Conservation (phyloP, 2,329 filamentous ascomycete genomes). For the Aspergillus sp. region DNA sequence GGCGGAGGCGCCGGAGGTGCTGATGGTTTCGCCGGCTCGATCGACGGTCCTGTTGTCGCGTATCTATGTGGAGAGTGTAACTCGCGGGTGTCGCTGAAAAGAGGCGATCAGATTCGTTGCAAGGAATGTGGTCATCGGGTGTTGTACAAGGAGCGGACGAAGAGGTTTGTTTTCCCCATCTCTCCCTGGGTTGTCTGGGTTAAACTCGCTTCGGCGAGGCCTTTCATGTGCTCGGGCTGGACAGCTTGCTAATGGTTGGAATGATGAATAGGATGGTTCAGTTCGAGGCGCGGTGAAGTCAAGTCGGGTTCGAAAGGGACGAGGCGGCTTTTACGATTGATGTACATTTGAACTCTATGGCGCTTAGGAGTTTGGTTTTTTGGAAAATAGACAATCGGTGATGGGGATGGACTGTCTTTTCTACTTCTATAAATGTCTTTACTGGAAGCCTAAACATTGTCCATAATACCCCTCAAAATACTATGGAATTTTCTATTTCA, state of each 20-base stretch:
- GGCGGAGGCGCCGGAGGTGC: constrained; percentile 33
- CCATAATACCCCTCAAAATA: not conserved
- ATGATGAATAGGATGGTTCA: constrained; percentile 72
- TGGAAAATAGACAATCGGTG: not conserved
- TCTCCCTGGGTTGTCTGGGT: not conserved
- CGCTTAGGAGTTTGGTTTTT: constrained; percentile 21
- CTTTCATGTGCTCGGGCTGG: too few relatives aligned
- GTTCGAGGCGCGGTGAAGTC: constrained; percentile 76
- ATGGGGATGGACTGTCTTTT: not conserved
- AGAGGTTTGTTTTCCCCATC: constrained; percentile 58
- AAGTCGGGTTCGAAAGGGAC: not conserved
- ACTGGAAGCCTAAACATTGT: not conserved
- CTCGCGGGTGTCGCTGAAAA: constrained; percentile 63
- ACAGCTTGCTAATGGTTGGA: constrained; percentile 1
- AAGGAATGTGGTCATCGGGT: constrained; percentile 92
- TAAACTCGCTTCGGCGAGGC: too few relatives aligned
- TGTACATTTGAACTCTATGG: constrained; percentile 21
- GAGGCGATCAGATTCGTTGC: constrained; percentile 74
- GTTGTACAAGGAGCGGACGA: constrained; percentile 94
- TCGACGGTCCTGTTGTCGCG: constrained; percentile 51
- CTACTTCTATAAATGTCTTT: not conserved
- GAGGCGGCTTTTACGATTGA: constrained; percentile 11
- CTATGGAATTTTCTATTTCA: not conserved
- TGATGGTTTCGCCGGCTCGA: constrained; percentile 24
- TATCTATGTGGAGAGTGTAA: constrained; percentile 83